Evolutionary conservation across 2,329 filamentous ascomycete species (phyloP).

Genomic region (Thielaviopsis euricoi): DNA sequence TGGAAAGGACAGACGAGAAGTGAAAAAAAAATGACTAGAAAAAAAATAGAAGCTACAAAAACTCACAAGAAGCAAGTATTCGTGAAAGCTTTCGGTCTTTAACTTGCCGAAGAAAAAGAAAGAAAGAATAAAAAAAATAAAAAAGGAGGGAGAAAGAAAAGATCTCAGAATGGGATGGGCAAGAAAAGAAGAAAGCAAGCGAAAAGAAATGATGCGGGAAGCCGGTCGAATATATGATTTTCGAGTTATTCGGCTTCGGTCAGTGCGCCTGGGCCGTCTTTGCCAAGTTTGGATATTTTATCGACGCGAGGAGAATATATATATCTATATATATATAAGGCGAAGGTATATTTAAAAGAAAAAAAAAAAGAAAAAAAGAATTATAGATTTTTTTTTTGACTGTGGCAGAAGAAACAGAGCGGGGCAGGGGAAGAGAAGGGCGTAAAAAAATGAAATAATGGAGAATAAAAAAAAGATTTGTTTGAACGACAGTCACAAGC

Average conservation of each 20-base stretch:
- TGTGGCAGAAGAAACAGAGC: background rate
- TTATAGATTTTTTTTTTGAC: too few relatives aligned
- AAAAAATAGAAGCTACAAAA: background rate
- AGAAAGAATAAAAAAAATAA: background rate
- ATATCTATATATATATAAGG: too few relatives aligned
- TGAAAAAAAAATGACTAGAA: background rate
- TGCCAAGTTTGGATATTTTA: background rate
- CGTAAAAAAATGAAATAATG: background rate
- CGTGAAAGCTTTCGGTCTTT: background rate
- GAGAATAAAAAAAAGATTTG: background rate
- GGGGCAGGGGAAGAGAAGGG: background rate
- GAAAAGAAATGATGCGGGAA: background rate
- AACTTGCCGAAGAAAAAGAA: background rate
- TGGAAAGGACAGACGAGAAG: background rate
- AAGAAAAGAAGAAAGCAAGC: background rate
- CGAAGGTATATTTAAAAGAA: too few relatives aligned
- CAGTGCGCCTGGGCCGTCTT: background rate
- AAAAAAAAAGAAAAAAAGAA: background rate
- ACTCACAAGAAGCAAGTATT: background rate
- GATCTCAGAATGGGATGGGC: background rate
- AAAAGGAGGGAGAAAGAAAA: background rate
- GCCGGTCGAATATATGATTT: background rate
- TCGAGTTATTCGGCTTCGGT: background rate
- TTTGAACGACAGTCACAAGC: background rate
- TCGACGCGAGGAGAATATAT: background rate